phyloP scores from a whole-genome alignment of 257 asterid genomes.

The Gynochthodes officinalis region DNA sequence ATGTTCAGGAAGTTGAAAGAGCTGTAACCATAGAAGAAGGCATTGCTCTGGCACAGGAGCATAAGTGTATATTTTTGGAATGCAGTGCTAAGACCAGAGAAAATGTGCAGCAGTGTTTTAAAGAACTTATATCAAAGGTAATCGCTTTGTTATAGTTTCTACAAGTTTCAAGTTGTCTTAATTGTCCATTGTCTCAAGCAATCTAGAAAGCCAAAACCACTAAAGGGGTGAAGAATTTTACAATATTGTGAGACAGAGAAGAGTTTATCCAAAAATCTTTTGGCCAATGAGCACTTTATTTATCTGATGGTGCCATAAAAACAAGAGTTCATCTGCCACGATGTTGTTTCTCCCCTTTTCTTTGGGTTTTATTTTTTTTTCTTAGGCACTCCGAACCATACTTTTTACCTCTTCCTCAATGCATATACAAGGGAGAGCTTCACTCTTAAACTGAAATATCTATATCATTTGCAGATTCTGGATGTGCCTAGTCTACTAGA shows the following conservation, averaged over 20 bases:
- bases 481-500: constrained; percentile 77
- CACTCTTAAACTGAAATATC: no score
- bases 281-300: no score
- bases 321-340: no score
- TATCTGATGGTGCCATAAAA: no score
- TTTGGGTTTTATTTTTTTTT: no score
- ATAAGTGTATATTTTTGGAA: constrained; percentile 61
- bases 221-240: not conserved
- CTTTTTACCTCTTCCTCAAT: no score
- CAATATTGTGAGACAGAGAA: not conserved
- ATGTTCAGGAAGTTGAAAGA: constrained; percentile 70
- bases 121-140: constrained; percentile 71
- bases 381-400: not conserved
- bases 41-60: constrained; percentile 58
- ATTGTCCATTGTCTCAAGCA: not conserved
- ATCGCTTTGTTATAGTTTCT: not conserved
- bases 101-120: constrained; percentile 69
- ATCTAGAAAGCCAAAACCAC: not conserved
- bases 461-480: constrained; percentile 50
- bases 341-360: no score
- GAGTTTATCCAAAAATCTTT: no score
- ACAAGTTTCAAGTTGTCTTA: not conserved
- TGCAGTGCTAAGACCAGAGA: constrained; percentile 84
- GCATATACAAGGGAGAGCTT: no score
- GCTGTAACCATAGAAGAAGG: constrained; percentile 79